Evolutionary conservation across 2,329 filamentous ascomycete species (phyloP), one percentile per base, ranked within the genome.

Genomic region (Aspergillus amoenus): DNA sequence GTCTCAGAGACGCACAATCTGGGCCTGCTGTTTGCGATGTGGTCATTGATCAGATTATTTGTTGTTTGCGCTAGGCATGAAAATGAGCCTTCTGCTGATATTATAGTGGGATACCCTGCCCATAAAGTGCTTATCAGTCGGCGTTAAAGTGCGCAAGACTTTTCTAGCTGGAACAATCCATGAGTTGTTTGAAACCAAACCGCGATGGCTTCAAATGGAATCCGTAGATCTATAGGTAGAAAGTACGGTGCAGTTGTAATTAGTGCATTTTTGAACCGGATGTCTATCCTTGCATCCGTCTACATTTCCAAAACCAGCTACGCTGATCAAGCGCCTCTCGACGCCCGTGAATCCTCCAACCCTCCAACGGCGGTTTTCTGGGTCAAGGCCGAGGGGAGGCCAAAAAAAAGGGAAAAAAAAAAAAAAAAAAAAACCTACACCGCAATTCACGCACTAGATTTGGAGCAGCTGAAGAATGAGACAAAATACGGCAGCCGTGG

Each of bases 211-310:
- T 21, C 43, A 8, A 41, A 45, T 15, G 12, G 24, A 51, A 17
- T 21, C 17, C 30, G 17, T 37, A 42, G 51, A 34, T 34, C 51
- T 18, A 47, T 43, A 32, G 24, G 34, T 9, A 47, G 32, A 54
- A 54, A 54, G 51, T 54, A 54, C 50, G 18, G n/a, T 41, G 43
- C 51, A 54, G 43, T 21, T 30, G 39, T n/a, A n/a, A 21, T 40
- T 27, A 34, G 22, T 42, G 51, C 43, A 34, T 54, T 41, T 47
- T 40, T 13, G 37, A 32, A 42, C 43, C 42, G 51, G 51, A 54
- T 54, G 22, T 44, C 42, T 44, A 34, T 27, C 12, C 22, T 18
- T 40, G 42, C 22, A 47, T 47, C 51, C 51, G 51, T n/a, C 51
- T 32, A 41, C 43, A 54, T 21, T 21, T 41, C 32, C 18, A 44